Evolutionary conservation across 176 grass and related monocot genomes (phyloP).

Genomic region (Secale cereale): DNA sequence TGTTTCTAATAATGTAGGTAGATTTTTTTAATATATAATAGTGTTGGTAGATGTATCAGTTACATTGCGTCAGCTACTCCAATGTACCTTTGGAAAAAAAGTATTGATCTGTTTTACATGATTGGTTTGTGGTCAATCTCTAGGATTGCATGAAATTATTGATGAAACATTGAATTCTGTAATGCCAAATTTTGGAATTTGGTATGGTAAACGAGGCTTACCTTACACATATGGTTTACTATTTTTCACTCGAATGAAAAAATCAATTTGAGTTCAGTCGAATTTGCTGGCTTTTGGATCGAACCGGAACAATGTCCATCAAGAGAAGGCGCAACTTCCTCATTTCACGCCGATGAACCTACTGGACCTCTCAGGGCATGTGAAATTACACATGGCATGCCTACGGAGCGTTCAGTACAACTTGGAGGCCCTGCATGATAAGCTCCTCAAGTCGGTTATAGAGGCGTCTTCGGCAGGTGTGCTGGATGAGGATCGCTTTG

Average conservation of each 20-base stretch:
- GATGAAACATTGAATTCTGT: too few relatives aligned
- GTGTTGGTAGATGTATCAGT: neutral
- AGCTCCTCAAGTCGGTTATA: conserved; percentile 16
- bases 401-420: conserved; percentile 55
- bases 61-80: neutral
- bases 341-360: conserved; percentile 22
- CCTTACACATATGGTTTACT: neutral
- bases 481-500: conserved; percentile 27
- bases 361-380: conserved; percentile 51
- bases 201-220: neutral
- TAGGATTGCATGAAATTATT: neutral
- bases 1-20: neutral
- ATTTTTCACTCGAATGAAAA: too few relatives aligned
- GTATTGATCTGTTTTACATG: neutral
- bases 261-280: too few relatives aligned
- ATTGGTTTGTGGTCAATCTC: neutral
- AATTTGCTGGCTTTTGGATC: too few relatives aligned
- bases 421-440: conserved; percentile 36
- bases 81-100: neutral
- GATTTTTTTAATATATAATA: too few relatives aligned
- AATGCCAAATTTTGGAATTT: neutral
- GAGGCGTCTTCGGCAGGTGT: conserved; percentile 8
- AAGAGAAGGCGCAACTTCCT: conserved; percentile 19
- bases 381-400: conserved; percentile 35
- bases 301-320: conserved; percentile 12